Conservation (phyloP, 345 rosid species). For the Aurinia saxatilis region DNA sequence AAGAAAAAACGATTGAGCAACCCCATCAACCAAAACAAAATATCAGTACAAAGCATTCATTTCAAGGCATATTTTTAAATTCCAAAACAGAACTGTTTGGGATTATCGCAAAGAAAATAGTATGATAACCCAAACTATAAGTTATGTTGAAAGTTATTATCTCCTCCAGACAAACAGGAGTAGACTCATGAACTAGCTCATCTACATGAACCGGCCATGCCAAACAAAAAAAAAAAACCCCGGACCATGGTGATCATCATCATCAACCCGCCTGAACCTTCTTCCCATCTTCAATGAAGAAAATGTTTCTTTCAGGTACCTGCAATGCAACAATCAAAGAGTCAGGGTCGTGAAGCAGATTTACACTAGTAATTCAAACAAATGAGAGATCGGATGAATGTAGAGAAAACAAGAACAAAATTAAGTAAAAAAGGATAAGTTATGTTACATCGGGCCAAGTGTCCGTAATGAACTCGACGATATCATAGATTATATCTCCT, state of each 20-base stretch:
- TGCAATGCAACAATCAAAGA: conserved; percentile 11
- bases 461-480: conserved; percentile 78
- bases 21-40: too few relatives aligned
- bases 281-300: conserved; percentile 87
- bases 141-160: conserved; percentile 15
- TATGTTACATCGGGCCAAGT: conserved; percentile 78
- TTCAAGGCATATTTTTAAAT: neutral
- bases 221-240: conserved; percentile 2
- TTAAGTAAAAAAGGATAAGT: neutral
- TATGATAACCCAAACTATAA: conserved; percentile 14
- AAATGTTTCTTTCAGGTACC: conserved; percentile 85
- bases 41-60: neutral
- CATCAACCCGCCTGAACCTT: conserved; percentile 74
- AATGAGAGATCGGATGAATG: neutral
- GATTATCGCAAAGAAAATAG: conserved; percentile 13
- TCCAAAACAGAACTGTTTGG: conserved; percentile 6
- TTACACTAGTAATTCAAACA: neutral
- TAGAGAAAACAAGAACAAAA: neutral
- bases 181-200: conserved; percentile 13
- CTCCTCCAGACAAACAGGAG: conserved; percentile 15
- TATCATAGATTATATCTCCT: conserved; percentile 87
- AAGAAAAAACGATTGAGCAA: neutral
- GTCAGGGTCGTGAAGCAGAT: neutral
- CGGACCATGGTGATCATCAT: conserved; percentile 23
- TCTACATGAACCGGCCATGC: conserved; percentile 17